A percentile compares a stretch with the other conserved stretches of the same genome.
These are phyloP conservation scores for Pelargonium nanum DNA, from an alignment of 345 rosid species.

Conservation along the genomic window DNA sequence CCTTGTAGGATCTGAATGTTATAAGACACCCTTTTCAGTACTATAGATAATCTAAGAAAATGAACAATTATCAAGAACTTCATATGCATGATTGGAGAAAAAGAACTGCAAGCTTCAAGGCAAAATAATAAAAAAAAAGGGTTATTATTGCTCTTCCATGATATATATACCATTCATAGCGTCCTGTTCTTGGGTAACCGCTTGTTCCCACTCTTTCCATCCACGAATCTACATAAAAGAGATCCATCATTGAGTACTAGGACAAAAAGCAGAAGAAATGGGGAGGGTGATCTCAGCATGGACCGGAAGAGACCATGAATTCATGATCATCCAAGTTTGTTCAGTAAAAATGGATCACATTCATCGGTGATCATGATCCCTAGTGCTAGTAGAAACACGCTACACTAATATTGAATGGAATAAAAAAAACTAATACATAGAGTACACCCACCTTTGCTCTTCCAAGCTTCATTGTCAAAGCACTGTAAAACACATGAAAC, in stretches of 20 bases:
- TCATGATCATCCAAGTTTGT: too few species aligned
- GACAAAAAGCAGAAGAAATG: neutral
- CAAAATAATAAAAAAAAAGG: neutral
- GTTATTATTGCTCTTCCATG: neutral
- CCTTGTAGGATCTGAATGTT: constrained; percentile 50
- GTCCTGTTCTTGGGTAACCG: constrained; percentile 24
- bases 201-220: constrained; percentile 85
- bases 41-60: too few species aligned
- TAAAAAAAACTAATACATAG: too few species aligned
- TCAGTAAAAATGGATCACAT: too few species aligned
- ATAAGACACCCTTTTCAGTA: neutral
- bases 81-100: neutral
- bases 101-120: neutral
- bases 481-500: constrained; percentile 79
- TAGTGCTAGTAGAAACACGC: too few species aligned
- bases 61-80: too few species aligned
- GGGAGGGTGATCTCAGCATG: too few species aligned
- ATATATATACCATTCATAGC: constrained; percentile 32
- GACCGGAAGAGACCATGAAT: too few species aligned
- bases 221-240: constrained; percentile 52
- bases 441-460: constrained; percentile 53
- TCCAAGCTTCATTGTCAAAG: constrained; percentile 78
- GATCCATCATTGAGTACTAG: neutral
- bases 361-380: too few species aligned
- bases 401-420: too few species aligned